Percentiles rank a stretch among this genome's conserved stretches.
Evolutionary conservation across 768 basidiomycete genomes (phyloP).

Genomic region (Lactarius indigo): DNA sequence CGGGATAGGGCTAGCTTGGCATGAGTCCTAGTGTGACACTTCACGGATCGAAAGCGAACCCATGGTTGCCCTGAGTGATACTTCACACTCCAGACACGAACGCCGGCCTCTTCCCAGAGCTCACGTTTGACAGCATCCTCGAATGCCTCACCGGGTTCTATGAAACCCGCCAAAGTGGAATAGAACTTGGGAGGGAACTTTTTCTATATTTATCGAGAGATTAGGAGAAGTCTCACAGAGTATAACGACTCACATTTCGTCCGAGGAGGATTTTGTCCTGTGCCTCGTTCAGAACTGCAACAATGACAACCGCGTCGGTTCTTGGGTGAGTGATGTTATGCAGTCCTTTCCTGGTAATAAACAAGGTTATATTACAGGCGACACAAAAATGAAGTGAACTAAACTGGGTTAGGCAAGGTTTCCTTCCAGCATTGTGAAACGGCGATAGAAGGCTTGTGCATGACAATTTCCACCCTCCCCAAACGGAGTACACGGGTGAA

Average conservation of each 20-base stretch:
- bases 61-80: conserved; percentile 89
- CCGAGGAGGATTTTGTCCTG: conserved; percentile 86
- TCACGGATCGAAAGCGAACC: conserved; percentile 44
- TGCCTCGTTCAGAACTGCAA: conserved; percentile 76
- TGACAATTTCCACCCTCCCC: conserved; percentile 94
- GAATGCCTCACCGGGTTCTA: conserved; percentile 91
- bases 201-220: conserved; percentile 39
- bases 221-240: conserved; percentile 5
- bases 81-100: conserved; percentile 76
- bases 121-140: conserved; percentile 92
- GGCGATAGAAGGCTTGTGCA: conserved; percentile 77
- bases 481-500: conserved; percentile 72
- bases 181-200: conserved; percentile 71
- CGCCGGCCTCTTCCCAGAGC: conserved; percentile 94
- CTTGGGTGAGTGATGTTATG: conserved; percentile 85
- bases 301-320: conserved; percentile 89
- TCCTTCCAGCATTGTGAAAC: conserved; percentile 57
- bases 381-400: conserved; percentile 28
- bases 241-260: conserved; percentile 56
- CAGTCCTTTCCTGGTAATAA: conserved; percentile 60
- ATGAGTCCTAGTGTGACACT: not conserved
- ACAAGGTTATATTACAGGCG: conserved; percentile 10
- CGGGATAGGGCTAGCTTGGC: conserved; percentile 71
- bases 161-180: conserved; percentile 89
- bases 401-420: conserved; percentile 71